These are phyloP conservation scores for Phytopythium cucurbitacearum DNA, from an alignment of 352 stramenopile genomes.

Conservation along the genomic window DNA sequence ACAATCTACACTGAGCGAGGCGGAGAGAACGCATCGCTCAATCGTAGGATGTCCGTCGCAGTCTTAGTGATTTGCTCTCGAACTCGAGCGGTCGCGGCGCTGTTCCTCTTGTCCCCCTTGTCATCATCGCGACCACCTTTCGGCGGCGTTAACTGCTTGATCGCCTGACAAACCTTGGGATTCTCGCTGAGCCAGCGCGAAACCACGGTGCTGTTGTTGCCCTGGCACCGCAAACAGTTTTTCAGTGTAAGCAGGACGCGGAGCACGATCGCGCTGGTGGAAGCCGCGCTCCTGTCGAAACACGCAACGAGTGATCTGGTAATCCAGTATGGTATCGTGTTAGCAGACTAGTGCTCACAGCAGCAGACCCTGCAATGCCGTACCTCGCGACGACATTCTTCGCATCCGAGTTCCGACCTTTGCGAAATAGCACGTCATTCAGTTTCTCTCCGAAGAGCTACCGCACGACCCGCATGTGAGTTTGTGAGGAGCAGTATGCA, in stretches of 20 bases:
- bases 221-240: slow-evolving; percentile 51
- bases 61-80: slow-evolving; percentile 46
- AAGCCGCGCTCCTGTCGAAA: slow-evolving; percentile 13
- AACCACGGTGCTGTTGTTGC: slow-evolving; percentile 14
- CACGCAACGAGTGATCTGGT: slow-evolving; percentile 22
- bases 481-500: neutral
- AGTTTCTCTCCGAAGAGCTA: slow-evolving; percentile 53
- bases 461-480: slow-evolving; percentile 3
- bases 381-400: slow-evolving; percentile 22
- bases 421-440: slow-evolving; percentile 45
- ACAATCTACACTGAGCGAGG: neutral
- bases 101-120: slow-evolving; percentile 1
- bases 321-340: neutral
- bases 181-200: slow-evolving; percentile 27
- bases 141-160: slow-evolving; percentile 14
- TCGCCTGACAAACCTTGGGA: slow-evolving; percentile 11
- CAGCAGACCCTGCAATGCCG: neutral
- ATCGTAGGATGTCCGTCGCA: slow-evolving; percentile 32
- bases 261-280: slow-evolving; percentile 26
- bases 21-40: slow-evolving; percentile 9
- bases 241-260: slow-evolving; percentile 55
- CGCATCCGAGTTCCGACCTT: slow-evolving; percentile 1
- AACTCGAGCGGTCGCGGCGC: slow-evolving; percentile 7
- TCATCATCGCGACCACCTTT: slow-evolving; percentile 2
- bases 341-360: neutral